Conservation (phyloP, 768 basidiomycete species). For the Kondoa malvinella region DNA sequence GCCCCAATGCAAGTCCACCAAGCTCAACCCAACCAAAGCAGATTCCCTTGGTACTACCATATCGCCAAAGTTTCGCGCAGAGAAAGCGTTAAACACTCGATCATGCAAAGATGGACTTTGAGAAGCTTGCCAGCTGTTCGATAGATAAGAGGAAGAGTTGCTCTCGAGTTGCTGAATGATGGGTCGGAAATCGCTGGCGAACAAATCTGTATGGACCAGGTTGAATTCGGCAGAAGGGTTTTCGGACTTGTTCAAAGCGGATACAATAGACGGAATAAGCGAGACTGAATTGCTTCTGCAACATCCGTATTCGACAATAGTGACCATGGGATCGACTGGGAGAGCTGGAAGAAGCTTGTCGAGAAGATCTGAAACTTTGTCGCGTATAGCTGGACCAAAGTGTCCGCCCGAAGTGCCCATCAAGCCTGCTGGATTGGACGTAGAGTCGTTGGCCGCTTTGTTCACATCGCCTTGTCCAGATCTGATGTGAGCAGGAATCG, state of each 20-base stretch:
- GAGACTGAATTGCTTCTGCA: conserved; percentile 4
- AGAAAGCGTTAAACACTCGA: conserved; percentile 20
- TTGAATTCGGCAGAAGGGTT: conserved; percentile 11
- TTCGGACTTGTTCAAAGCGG: conserved; percentile 12
- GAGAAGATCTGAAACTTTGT: conserved; percentile 10
- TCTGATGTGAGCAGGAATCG: not conserved
- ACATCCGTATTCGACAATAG: conserved; percentile 25
- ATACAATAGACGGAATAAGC: conserved; percentile 17
- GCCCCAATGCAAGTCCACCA: conserved; percentile 26
- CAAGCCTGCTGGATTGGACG: conserved; percentile 10
- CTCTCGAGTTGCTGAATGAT: conserved; percentile 12
- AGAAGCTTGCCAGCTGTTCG: conserved; percentile 12
- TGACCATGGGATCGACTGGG: not conserved
- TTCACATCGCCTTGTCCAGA: not conserved
- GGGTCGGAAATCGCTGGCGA: conserved; percentile 17
- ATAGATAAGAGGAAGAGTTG: conserved; percentile 10
- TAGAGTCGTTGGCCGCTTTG: not conserved
- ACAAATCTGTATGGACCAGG: conserved; percentile 18
- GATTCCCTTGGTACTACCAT: conserved; percentile 21
- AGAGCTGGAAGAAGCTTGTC: conserved; percentile 12
- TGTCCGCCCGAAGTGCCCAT: conserved; percentile 18
- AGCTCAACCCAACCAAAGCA: conserved; percentile 24
- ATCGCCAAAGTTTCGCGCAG: conserved; percentile 19
- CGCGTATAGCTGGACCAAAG: conserved; percentile 16
- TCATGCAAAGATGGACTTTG: conserved; percentile 13